Evolutionary conservation across 2,329 filamentous ascomycete genomes (phyloP).

Genomic region (Tolypocladium cylindrosporum): DNA sequence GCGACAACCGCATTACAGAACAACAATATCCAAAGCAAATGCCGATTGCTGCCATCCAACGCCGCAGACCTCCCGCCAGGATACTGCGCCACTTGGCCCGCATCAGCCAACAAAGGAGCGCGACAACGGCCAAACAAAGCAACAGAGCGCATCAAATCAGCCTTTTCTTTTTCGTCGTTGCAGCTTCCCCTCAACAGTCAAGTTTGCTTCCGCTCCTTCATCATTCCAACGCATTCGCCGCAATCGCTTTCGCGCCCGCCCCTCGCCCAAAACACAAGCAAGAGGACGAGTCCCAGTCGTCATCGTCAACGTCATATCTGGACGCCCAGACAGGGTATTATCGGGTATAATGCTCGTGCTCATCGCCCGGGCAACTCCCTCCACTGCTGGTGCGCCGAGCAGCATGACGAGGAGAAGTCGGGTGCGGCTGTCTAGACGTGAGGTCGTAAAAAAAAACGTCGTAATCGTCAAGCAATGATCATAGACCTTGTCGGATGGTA

Average conservation of each 20-base stretch:
- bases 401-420: constrained; percentile 20
- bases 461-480: constrained; percentile 33
- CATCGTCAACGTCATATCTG: constrained; percentile 23
- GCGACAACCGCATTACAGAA: neutral
- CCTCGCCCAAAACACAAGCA: neutral
- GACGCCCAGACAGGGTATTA: constrained; percentile 26
- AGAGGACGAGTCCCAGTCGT: constrained; percentile 7
- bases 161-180: constrained; percentile 11
- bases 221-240: neutral
- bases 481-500: constrained; percentile 21
- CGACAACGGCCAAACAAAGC: neutral
- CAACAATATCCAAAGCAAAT: constrained; percentile 3
- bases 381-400: constrained; percentile 18
- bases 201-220: neutral
- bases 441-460: constrained; percentile 36
- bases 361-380: constrained; percentile 23
- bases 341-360: constrained; percentile 28
- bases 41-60: constrained; percentile 5
- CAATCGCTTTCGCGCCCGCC: neutral
- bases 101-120: neutral
- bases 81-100: neutral
- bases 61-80: constrained; percentile 1
- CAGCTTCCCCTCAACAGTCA: constrained; percentile 3
- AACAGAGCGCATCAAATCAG: neutral
- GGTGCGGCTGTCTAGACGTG: constrained; percentile 34